Base-by-base conservation (phyloP, 352 stramenopile species). In the Pythium folliculosum region DNA sequence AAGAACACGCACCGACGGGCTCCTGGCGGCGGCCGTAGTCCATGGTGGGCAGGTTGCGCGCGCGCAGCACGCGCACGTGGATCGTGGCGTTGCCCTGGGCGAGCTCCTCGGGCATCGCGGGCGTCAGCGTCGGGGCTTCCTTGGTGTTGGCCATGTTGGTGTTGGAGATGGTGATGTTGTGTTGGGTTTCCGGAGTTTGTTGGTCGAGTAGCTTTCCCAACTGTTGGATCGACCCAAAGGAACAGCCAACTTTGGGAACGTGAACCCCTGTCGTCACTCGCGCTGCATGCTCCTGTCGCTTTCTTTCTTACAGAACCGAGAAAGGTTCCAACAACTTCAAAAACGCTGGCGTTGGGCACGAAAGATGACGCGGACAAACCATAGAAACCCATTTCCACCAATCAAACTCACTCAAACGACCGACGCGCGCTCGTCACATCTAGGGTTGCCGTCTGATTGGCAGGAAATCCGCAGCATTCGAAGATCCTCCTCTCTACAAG, bases 1-100 rank as follows among this genome's bases (percentile, higher is more conserved):
- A 38, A 49, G 7, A 37, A 21, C 32, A 43, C 30, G 23, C 40
- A 92, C 84, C 86, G 47, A 92, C 82, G 2, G 86, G 86, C 67
- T 92, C 82, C 63, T 92, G 84, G 68, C 84, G 86, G 63, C 90
- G 91, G 72, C 82, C 82, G 69, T 90, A 92, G 75, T 92, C 81
- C 77, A 94, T 85, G 21, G 77, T 88, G 25, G 85, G 82, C 60
- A 92, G 65, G 63, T 85, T 87, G 23, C 67, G 67, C 35, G 81
- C 84, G 37, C 70, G 75, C 50, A 92, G 60, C 65, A 92, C 83
- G 54, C 77, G 84, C 45, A 94, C 81, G 67, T 94, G 84, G 51
- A 94, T 82, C 32, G 82, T 94, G 72, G 83, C 81, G 64, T 90
- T 90, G 62, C 63, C 50, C 27, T 64, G 67, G 49, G 56, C 61